Percentiles rank a stretch among this genome's conserved stretches.
These are phyloP conservation scores for Astragalus membranaceus DNA, from an alignment of 306 rosid species.

Conservation along the genomic window DNA sequence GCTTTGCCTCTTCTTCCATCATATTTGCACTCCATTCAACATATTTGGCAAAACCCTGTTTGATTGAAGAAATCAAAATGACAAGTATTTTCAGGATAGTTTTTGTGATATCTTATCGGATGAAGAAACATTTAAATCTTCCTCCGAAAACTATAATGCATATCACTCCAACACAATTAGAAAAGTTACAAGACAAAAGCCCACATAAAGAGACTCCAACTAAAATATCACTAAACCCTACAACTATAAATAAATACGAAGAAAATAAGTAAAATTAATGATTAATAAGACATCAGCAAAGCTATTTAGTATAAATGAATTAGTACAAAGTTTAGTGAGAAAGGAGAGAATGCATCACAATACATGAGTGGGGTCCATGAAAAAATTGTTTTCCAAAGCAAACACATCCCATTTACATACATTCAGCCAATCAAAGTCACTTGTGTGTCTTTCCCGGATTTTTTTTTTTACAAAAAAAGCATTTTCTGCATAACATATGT, in stretches of 20 bases:
- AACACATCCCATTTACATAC: background rate
- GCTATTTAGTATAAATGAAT: background rate
- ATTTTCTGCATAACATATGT: background rate
- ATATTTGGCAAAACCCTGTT: constrained; percentile 73
- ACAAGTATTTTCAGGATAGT: background rate
- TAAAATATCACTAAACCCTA: background rate
- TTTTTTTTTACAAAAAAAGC: background rate
- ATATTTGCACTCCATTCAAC: constrained; percentile 96
- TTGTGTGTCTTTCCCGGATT: background rate
- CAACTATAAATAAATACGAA: background rate
- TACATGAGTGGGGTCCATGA: background rate
- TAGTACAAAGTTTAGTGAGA: background rate
- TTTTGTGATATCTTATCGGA: background rate
- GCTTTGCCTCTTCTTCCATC: constrained; percentile 91
- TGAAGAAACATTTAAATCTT: background rate
- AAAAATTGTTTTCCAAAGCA: background rate
- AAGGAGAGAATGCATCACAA: background rate
- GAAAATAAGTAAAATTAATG: background rate
- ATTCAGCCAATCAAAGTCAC: background rate
- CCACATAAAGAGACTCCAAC: background rate
- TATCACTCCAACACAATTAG: background rate
- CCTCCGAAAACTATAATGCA: background rate
- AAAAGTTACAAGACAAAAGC: background rate
- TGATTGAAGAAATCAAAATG: background rate
- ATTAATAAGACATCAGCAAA: background rate